Percentiles rank a stretch among this genome's conserved stretches.
Conservation (phyloP, 75 land plant genomes). For the Chamaecyparis obtusa region DNA sequence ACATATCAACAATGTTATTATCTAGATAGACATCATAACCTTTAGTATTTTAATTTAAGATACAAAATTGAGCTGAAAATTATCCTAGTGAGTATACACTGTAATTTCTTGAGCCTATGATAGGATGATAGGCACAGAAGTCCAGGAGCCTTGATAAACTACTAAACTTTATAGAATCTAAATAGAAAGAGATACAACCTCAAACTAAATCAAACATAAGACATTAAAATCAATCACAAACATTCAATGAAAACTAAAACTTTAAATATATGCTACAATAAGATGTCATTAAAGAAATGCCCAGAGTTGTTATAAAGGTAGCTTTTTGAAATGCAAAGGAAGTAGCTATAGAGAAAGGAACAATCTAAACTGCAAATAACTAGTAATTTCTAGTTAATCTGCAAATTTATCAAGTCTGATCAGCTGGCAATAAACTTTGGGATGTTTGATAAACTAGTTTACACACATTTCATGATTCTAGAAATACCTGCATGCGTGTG, state of each 20-base stretch:
- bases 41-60: not conserved
- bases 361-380: not conserved
- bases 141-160: not conserved
- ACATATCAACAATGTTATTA: not conserved
- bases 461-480: not conserved
- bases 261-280: not conserved
- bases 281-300: not conserved
- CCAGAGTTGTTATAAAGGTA: not conserved
- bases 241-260: not conserved
- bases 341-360: not conserved
- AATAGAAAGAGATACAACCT: not conserved
- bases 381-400: not conserved
- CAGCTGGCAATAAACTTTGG: not conserved
- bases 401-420: not conserved
- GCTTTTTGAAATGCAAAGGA: not conserved
- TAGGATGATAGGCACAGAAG: not conserved
- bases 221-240: not conserved
- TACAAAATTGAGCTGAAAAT: not conserved
- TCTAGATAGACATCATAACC: not conserved
- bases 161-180: not conserved
- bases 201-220: conserved; percentile 1
- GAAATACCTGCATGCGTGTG: conserved; percentile 67
- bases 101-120: not conserved
- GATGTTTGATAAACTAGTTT: not conserved
- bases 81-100: not conserved